These are phyloP conservation scores for Daldinia bambusicola DNA, from an alignment of 495 filamentous ascomycete species.

Conservation along the genomic window DNA sequence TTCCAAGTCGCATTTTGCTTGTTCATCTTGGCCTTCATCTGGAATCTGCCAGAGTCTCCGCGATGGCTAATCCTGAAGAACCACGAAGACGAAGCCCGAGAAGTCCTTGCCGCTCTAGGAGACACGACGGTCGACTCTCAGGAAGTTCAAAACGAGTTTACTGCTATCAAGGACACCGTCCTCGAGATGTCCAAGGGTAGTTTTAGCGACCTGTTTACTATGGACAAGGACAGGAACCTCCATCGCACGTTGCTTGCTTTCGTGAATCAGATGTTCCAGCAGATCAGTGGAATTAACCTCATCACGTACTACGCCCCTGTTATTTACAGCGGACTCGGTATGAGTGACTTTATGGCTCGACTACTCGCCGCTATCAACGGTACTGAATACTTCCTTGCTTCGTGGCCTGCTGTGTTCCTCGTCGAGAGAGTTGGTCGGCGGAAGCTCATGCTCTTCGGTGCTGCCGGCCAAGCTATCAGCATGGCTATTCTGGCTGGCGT, in stretches of 20 bases:
- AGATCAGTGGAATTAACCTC: slow-evolving; percentile 81
- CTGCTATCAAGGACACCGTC: slow-evolving; percentile 79
- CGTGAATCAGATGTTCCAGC: slow-evolving; percentile 83
- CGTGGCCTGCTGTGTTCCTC: slow-evolving; percentile 75
- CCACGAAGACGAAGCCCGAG: slow-evolving; percentile 70
- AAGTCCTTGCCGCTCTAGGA: slow-evolving; percentile 69
- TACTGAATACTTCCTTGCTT: slow-evolving; percentile 79
- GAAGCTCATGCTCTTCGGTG: slow-evolving; percentile 76
- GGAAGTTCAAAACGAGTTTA: slow-evolving; percentile 70
- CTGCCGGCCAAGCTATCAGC: slow-evolving; percentile 71
- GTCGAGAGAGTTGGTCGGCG: slow-evolving; percentile 70
- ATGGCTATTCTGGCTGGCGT: slow-evolving; percentile 73
- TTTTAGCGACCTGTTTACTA: slow-evolving; percentile 76
- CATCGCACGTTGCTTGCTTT: slow-evolving; percentile 77
- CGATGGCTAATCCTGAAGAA: slow-evolving; percentile 79
- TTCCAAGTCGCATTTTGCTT: slow-evolving; percentile 76
- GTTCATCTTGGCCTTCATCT: slow-evolving; percentile 68
- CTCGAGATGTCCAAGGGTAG: slow-evolving; percentile 73
- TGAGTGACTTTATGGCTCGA: slow-evolving; percentile 63
- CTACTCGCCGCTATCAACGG: slow-evolving; percentile 78
- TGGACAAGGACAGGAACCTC: slow-evolving; percentile 76
- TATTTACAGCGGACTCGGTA: slow-evolving; percentile 68
- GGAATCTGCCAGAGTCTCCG: slow-evolving; percentile 76
- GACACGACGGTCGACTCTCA: slow-evolving; percentile 63
- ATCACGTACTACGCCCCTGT: slow-evolving; percentile 79